Evolutionary conservation across 2,329 filamentous ascomycete species (phyloP).

Genomic region (Verticillium nubilum): DNA sequence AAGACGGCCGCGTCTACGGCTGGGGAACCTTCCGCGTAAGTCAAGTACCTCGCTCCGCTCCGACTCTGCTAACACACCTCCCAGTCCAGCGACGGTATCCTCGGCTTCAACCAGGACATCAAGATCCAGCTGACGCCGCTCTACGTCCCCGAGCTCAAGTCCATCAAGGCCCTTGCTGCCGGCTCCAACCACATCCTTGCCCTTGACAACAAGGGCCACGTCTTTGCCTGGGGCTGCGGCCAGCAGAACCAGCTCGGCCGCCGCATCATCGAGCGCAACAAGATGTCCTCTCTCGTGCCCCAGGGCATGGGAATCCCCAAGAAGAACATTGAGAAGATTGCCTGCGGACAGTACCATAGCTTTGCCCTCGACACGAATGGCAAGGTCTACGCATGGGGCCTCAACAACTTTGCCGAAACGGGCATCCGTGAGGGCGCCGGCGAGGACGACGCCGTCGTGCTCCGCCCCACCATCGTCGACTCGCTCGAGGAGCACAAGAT

Average conservation of each 20-base stretch:
- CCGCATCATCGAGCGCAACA: constrained; percentile 53
- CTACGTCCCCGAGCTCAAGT: constrained; percentile 54
- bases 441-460: constrained; percentile 64
- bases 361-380: constrained; percentile 71
- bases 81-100: constrained; percentile 53
- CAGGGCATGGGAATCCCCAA: constrained; percentile 58
- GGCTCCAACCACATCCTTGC: constrained; percentile 70
- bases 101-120: constrained; percentile 54
- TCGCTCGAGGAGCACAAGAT: constrained; percentile 61
- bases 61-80: neutral
- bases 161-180: constrained; percentile 57
- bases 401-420: constrained; percentile 83
- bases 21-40: constrained; percentile 71
- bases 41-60: neutral
- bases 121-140: constrained; percentile 40
- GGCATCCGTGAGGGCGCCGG: constrained; percentile 56
- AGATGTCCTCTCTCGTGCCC: constrained; percentile 54
- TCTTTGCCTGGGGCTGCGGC: constrained; percentile 67
- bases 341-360: constrained; percentile 71
- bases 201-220: constrained; percentile 57
- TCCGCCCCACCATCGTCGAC: constrained; percentile 64
- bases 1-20: constrained; percentile 70
- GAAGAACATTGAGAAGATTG: constrained; percentile 62
- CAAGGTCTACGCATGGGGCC: constrained; percentile 73
- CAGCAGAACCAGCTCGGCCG: constrained; percentile 62